These are phyloP conservation scores for Cyclotella distinguenda DNA, from an alignment of 108 stramenopile genomes.

Conservation along the genomic window DNA sequence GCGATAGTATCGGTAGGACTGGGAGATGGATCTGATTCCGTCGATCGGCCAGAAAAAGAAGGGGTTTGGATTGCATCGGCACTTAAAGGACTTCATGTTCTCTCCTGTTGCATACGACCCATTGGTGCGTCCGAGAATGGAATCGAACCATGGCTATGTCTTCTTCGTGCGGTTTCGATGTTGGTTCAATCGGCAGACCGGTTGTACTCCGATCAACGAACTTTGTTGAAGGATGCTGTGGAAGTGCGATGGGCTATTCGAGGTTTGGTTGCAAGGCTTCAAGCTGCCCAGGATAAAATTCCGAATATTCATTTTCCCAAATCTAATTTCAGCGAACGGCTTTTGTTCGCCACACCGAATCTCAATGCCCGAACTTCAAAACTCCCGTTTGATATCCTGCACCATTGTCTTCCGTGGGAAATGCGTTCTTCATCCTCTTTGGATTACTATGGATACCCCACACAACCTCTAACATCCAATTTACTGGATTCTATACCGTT, in stretches of 20 bases:
- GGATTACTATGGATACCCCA: constrained; percentile 31
- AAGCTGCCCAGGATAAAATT: constrained; percentile 17
- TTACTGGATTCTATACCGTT: constrained; percentile 57
- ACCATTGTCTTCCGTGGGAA: constrained; percentile 54
- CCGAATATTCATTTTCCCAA: background rate
- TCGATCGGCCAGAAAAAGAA: constrained; percentile 54
- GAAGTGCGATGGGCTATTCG: constrained; percentile 59
- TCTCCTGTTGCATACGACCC: constrained; percentile 35
- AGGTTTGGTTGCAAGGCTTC: constrained; percentile 47
- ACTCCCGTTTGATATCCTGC: constrained; percentile 70
- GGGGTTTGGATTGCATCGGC: constrained; percentile 46
- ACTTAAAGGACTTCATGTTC: constrained; percentile 47
- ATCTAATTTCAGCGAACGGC: background rate
- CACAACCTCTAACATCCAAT: constrained; percentile 22
- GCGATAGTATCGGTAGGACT: constrained; percentile 50
- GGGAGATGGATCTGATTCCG: background rate
- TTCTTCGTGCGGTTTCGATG: constrained; percentile 29
- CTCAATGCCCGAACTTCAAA: constrained; percentile 43
- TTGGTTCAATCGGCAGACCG: constrained; percentile 44
- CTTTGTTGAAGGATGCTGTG: constrained; percentile 50
- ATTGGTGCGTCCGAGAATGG: constrained; percentile 15
- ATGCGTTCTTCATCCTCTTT: constrained; percentile 2
- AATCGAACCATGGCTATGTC: constrained; percentile 23
- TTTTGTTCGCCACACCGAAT: constrained; percentile 35
- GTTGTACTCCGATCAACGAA: constrained; percentile 20